phyloP scores from a whole-genome alignment of 2,329 filamentous ascomycete species.

The Trichoderma oligosporum region DNA sequence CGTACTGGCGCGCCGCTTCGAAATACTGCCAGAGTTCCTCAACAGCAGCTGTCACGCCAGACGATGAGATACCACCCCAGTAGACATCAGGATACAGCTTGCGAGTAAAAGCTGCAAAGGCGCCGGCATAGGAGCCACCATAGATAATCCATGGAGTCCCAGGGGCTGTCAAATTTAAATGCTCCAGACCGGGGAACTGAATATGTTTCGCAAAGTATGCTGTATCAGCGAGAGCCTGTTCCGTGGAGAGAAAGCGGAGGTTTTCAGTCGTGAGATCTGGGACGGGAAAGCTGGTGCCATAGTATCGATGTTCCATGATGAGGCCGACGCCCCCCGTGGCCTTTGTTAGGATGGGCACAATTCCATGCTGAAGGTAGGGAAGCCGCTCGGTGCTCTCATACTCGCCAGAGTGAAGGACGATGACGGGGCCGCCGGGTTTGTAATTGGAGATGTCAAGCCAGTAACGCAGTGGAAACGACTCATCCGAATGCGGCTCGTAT shows the following conservation, averaged over 20 bases:
- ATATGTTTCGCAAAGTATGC: conserved; percentile 76
- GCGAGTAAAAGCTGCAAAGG: conserved; percentile 71
- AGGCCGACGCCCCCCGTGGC: conserved; percentile 73
- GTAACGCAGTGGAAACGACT: conserved; percentile 68
- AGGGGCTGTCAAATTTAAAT: conserved; percentile 62
- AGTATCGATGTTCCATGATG: conserved; percentile 83
- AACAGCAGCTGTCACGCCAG: conserved; percentile 73
- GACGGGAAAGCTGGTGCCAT: conserved; percentile 70
- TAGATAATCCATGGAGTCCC: conserved; percentile 72
- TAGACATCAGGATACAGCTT: conserved; percentile 74
- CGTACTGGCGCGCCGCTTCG: conserved; percentile 48
- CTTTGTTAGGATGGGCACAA: conserved; percentile 65
- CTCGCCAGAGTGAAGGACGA: conserved; percentile 64
- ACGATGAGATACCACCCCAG: conserved; percentile 75
- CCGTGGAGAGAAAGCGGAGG: conserved; percentile 76
- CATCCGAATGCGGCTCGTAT: conserved; percentile 73
- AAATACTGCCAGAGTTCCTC: conserved; percentile 69
- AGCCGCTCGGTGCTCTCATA: conserved; percentile 46
- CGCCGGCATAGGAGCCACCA: conserved; percentile 79
- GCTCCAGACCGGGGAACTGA: conserved; percentile 64
- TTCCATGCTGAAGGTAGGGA: conserved; percentile 71
- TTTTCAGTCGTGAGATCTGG: conserved; percentile 63
- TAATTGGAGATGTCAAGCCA: conserved; percentile 80
- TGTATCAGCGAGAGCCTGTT: conserved; percentile 76
- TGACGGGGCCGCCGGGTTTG: conserved; percentile 72